Evolutionary conservation across 176 grass and related monocot species (phyloP).

Genomic region (Avena atlantica): DNA sequence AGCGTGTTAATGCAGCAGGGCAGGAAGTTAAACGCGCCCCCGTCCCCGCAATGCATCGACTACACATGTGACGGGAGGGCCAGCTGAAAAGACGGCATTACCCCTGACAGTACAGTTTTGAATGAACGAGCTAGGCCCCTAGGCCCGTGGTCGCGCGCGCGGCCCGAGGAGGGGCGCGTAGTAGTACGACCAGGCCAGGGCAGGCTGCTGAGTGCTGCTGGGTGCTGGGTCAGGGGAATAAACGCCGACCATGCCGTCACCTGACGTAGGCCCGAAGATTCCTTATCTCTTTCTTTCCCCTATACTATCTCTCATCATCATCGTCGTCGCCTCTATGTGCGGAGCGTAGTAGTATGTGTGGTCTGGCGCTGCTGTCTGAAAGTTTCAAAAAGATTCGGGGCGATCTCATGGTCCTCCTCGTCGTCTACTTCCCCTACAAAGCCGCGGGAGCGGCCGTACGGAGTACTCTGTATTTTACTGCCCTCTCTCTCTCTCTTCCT

Average conservation of each 20-base stretch:
- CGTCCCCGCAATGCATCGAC: not conserved
- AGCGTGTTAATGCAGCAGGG: not conserved
- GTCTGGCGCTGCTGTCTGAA: not conserved
- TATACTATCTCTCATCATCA: not conserved
- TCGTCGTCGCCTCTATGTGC: not conserved
- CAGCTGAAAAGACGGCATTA: not conserved
- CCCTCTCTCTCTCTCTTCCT: not conserved
- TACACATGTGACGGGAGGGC: not conserved
- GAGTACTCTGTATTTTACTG: not conserved
- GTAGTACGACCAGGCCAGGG: not conserved
- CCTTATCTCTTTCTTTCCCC: not conserved
- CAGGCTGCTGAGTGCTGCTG: not conserved
- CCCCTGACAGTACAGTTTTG: not conserved
- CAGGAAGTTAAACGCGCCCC: not conserved
- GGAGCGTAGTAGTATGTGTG: not conserved
- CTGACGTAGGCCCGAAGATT: conserved; percentile 50
- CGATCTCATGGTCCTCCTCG: not conserved
- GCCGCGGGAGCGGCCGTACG: not conserved
- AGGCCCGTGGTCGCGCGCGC: not conserved
- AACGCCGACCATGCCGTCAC: conserved; percentile 53
- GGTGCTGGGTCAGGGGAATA: conserved; percentile 36
- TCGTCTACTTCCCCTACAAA: not conserved
- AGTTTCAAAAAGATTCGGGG: conserved; percentile 30
- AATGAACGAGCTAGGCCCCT: not conserved
- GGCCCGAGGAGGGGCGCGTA: conserved; percentile 1